These are phyloP conservation scores for Shiraia bambusicola DNA, from an alignment of 2,329 filamentous ascomycete species.

Conservation along the genomic window DNA sequence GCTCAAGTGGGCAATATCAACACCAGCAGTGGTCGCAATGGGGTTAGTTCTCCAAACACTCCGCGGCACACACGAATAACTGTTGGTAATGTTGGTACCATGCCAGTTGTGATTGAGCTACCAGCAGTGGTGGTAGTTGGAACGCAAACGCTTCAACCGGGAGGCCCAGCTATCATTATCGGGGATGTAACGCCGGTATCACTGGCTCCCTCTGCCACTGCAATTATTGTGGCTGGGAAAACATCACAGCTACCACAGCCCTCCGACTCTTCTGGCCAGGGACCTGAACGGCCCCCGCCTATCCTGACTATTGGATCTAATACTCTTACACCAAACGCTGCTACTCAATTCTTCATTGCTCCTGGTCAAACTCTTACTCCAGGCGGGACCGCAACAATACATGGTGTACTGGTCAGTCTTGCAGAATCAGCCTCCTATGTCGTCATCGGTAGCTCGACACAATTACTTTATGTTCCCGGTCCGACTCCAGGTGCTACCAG, in stretches of 20 bases:
- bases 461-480: conserved; percentile 20
- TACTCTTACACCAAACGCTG: conserved; percentile 48
- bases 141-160: conserved; percentile 39
- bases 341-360: conserved; percentile 48
- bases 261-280: conserved; percentile 6
- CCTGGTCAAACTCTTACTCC: conserved; percentile 42
- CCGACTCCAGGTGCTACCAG: conserved; percentile 4
- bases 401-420: conserved; percentile 46
- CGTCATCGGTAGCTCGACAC: conserved; percentile 45
- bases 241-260: conserved; percentile 29
- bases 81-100: conserved; percentile 29
- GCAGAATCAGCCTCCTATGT: conserved; percentile 43
- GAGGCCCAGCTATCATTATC: conserved; percentile 39
- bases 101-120: conserved; percentile 34
- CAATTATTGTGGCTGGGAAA: conserved; percentile 28
- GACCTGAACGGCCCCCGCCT: conserved; percentile 24
- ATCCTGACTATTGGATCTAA: conserved; percentile 46
- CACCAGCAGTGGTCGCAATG: conserved; percentile 5
- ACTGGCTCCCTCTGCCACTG: conserved; percentile 31
- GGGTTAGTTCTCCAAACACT: conserved; percentile 1
- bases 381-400: conserved; percentile 43
- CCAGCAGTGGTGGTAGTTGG: conserved; percentile 39
- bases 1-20: conserved; percentile 4
- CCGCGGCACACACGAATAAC: conserved; percentile 18
- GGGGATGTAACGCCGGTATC: conserved; percentile 35